Base-by-base conservation (phyloP, 352 stramenopile species). In the Pythium diclinum region DNA sequence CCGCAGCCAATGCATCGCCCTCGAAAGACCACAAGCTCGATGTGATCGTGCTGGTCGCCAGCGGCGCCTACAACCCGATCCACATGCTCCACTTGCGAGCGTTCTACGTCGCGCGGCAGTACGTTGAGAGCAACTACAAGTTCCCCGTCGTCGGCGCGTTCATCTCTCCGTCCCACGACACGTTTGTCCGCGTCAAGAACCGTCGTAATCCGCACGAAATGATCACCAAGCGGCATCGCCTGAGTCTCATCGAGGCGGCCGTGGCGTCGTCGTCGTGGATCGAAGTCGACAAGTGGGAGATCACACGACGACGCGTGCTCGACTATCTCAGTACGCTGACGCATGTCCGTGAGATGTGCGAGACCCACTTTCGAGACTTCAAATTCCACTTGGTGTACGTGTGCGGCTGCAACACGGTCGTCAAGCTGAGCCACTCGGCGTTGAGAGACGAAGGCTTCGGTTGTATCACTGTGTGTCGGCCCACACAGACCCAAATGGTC, bases 211-310 rank as follows among this genome's bases (percentile, higher is more conserved):
- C 82, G n/a, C 78, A 76, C 8, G 78, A 92, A 51, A 90, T 92
- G 84, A 88, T 92, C 65, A 80, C 83, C 6, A 86, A 85, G 63
- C 72, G 79, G 8, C 82, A 91, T 58, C 79, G 84, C 19, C 56
- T 91, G 16, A 82, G 65, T 6, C 66, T 90, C 55, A 81, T 89
- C 23, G 84, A 92, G 54, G 74, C 81, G 9, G 81, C 84, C 1
- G 78, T 90, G 11, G 78, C 75, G 8, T 78, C 75, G 3, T 91
- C 81, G 0, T 89, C 81, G 14, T 92, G 84, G 84, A 91, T 92
- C 56, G 78, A 92, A 66, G 81, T 87, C n/a, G 81, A 92, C 69
- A 92, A 91, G 63, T 89, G 84, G 82, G 84, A 91, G 66, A 91
- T 91, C 64, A 92, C 81, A 65, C 73, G 84, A 9, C 65, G 84